These are phyloP conservation scores for Pyrenopolyporus hunteri DNA, from an alignment of 495 filamentous ascomycete species.

Conservation along the genomic window DNA sequence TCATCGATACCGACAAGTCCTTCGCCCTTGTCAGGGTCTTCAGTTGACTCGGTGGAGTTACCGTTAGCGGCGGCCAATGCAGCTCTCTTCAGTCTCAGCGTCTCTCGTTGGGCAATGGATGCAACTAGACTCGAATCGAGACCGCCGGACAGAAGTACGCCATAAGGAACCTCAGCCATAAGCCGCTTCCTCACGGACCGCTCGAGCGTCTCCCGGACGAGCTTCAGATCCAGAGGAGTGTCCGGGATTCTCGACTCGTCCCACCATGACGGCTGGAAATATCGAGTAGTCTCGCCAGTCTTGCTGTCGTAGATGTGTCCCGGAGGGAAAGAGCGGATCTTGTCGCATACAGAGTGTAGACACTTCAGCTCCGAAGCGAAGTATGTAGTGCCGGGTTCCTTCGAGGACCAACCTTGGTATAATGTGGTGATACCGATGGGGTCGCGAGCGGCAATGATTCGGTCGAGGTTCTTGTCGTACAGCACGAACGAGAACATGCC, in stretches of 20 bases:
- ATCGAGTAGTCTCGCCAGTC: slow-evolving; percentile 78
- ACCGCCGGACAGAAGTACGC: slow-evolving; percentile 92
- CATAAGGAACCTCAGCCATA: slow-evolving; percentile 99
- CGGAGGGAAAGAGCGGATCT: slow-evolving; percentile 91
- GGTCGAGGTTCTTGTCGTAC: slow-evolving; percentile 90
- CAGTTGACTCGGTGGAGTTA: slow-evolving; percentile 44
- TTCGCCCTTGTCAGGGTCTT: slow-evolving; percentile 60
- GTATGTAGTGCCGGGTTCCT: slow-evolving; percentile 83
- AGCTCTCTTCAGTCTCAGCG: slow-evolving; percentile 70
- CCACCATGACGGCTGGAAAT: slow-evolving; percentile 94
- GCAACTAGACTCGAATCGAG: slow-evolving; percentile 95
- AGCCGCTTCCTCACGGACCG: slow-evolving; percentile 91
- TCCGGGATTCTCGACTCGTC: slow-evolving; percentile 78
- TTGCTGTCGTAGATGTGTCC: slow-evolving; percentile 95
- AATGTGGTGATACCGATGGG: slow-evolving; percentile 97
- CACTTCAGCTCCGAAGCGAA: slow-evolving; percentile 98
- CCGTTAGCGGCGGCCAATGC: slow-evolving; percentile 57
- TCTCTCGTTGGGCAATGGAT: slow-evolving; percentile 93
- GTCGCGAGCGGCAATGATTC: slow-evolving; percentile 91
- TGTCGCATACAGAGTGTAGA: slow-evolving; percentile 90
- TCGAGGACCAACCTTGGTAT: slow-evolving; percentile 88
- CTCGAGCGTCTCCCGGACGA: slow-evolving; percentile 81
- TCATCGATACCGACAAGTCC: slow-evolving; percentile 94
- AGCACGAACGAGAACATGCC: slow-evolving; percentile 99
- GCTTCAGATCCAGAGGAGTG: slow-evolving; percentile 79